A percentile compares a stretch with the other conserved stretches of the same genome.
Conservation (phyloP, 208 protist genomes). For the Balamuthia mandrillaris region DNA sequence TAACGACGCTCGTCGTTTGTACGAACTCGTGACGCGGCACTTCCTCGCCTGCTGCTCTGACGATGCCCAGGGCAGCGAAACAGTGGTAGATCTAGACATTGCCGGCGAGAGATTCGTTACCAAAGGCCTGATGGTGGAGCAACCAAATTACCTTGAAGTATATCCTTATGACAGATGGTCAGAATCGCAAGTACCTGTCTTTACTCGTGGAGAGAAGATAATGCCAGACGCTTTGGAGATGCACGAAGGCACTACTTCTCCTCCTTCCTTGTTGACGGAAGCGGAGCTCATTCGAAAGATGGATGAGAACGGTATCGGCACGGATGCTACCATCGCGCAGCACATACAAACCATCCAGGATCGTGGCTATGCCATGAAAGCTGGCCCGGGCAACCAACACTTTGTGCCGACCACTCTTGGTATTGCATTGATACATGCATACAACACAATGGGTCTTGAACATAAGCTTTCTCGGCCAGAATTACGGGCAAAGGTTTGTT, state of each 20-base stretch:
- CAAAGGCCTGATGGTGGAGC: slow-evolving; percentile 78
- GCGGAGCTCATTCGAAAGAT: slow-evolving; percentile 94
- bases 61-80: slow-evolving; percentile 63
- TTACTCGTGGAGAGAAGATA: slow-evolving; percentile 82
- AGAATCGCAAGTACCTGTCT: slow-evolving; percentile 85
- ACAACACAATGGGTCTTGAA: background rate
- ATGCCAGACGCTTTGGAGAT: slow-evolving; percentile 59
- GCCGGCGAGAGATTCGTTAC: slow-evolving; percentile 66
- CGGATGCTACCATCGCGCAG: slow-evolving; percentile 97
- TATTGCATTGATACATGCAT: background rate
- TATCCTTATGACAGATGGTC: slow-evolving; percentile 75
- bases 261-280: slow-evolving; percentile 94
- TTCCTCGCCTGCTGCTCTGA: slow-evolving; percentile 95
- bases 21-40: slow-evolving; percentile 91
- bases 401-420: slow-evolving; percentile 13
- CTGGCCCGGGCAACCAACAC: background rate
- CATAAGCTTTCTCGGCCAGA: background rate
- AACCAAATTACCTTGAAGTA: slow-evolving; percentile 89
- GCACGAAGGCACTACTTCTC: slow-evolving; percentile 71
- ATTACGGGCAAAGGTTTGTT: background rate
- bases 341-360: slow-evolving; percentile 89
- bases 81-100: background rate
- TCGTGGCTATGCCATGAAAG: background rate
- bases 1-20: slow-evolving; percentile 72
- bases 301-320: slow-evolving; percentile 96